Conservation (phyloP, 176 grass and related monocot species). For the Carex littledalei region DNA sequence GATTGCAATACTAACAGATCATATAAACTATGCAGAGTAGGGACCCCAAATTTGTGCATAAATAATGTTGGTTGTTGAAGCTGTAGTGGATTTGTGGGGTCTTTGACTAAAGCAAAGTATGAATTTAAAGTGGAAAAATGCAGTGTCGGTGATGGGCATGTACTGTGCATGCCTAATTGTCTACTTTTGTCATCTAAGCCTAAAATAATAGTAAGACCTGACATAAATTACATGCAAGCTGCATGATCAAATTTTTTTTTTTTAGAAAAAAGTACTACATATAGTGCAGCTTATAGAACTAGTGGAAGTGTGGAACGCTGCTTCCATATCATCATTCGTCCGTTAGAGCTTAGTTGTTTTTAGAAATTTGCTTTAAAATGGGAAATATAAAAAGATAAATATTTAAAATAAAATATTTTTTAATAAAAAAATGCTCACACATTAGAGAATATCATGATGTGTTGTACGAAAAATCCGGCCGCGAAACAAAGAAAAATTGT, state of each 20-base stretch:
- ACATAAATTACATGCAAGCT: neutral
- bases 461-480: too few relatives aligned
- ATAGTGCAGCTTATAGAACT: neutral
- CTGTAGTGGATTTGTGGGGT: conserved; percentile 1
- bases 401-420: too few relatives aligned
- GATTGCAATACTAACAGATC: neutral
- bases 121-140: neutral
- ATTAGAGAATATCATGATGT: too few relatives aligned
- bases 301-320: neutral
- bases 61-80: neutral
- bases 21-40: neutral
- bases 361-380: neutral
- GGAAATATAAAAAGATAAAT: too few relatives aligned
- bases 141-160: neutral
- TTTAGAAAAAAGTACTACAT: neutral
- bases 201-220: neutral
- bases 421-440: too few relatives aligned
- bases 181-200: neutral
- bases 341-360: neutral
- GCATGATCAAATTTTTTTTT: neutral
- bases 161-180: neutral
- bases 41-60: neutral
- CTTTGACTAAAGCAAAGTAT: conserved; percentile 6
- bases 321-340: neutral
- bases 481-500: too few relatives aligned